phyloP scores from a whole-genome alignment of 805 yeast species.

The Ogataea minuta region DNA sequence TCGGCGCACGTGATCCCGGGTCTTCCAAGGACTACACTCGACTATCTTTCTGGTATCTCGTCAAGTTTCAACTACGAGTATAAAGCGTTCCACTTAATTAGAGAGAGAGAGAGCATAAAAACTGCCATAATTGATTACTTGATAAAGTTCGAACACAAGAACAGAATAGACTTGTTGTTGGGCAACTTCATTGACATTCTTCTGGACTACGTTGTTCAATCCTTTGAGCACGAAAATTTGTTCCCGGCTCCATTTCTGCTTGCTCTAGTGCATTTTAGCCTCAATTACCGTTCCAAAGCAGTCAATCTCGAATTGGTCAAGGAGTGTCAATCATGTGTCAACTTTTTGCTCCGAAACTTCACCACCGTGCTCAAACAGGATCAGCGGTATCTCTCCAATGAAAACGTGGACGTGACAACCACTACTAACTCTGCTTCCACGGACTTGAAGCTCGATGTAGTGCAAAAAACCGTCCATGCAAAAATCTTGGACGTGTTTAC shows the following conservation, averaged over 20 bases:
- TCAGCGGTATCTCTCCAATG: conserved; percentile 23
- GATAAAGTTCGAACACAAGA: conserved; percentile 38
- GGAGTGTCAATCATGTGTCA: conserved; percentile 28
- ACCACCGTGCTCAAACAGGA: conserved; percentile 31
- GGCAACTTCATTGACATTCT: conserved; percentile 40
- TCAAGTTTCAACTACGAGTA: conserved; percentile 30
- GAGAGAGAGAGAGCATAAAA: conserved; percentile 28
- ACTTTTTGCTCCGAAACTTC: conserved; percentile 26
- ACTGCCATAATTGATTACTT: conserved; percentile 42
- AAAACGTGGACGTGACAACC: conserved; percentile 10
- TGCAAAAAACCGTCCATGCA: conserved; percentile 40
- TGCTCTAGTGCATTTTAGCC: conserved; percentile 52
- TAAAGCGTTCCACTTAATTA: conserved; percentile 29
- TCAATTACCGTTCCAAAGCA: conserved; percentile 64
- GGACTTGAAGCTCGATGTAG: conserved; percentile 21
- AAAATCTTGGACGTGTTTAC: conserved; percentile 50
- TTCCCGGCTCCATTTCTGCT: conserved; percentile 59
- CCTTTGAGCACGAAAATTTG: conserved; percentile 20
- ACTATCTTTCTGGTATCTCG: conserved; percentile 34
- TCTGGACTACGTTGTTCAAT: conserved; percentile 28
- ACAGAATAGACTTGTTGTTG: conserved; percentile 50
- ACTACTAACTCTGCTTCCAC: conserved; percentile 16
- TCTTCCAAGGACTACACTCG: conserved; percentile 31
- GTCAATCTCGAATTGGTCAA: conserved; percentile 40
- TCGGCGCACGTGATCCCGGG: conserved; percentile 39